Evolutionary conservation across 257 asterid species (phyloP).

Genomic region (Agastache rugosa): DNA sequence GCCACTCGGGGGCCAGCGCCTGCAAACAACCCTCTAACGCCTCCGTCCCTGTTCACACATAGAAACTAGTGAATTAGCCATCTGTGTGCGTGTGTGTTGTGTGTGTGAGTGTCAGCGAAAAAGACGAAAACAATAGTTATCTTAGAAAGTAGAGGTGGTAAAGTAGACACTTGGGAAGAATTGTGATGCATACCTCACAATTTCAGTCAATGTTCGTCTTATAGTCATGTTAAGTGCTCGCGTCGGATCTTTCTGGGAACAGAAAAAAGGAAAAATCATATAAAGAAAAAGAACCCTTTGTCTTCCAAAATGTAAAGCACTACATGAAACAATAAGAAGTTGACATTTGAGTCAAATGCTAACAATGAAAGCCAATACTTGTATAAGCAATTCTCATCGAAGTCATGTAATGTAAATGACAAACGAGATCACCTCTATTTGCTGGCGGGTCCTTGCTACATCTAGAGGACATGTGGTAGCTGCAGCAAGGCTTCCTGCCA

Average conservation of each 20-base stretch:
- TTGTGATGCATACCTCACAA: conserved; percentile 62
- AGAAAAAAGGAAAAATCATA: neutral
- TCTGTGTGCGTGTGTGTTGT: conserved; percentile 45
- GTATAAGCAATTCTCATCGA: neutral
- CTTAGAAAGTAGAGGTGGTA: neutral
- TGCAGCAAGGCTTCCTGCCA: conserved; percentile 90
- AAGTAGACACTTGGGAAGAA: neutral
- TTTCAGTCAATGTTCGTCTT: conserved; percentile 65
- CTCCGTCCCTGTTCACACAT: conserved; percentile 65
- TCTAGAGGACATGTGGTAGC: conserved; percentile 81
- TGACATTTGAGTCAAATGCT: neutral
- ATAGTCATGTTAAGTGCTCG: conserved; percentile 75
- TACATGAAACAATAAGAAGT: neutral
- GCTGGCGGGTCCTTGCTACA: conserved; percentile 84
- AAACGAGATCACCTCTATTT: conserved; percentile 69
- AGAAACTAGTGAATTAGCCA: conserved; percentile 39
- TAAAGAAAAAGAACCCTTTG: neutral
- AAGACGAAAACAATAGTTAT: neutral
- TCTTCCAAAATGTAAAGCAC: neutral
- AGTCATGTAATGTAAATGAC: neutral
- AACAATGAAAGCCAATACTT: neutral
- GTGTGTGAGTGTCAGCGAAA: neutral
- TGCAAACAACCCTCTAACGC: conserved; percentile 65
- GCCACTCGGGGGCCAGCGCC: conserved; percentile 79
- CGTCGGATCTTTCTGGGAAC: conserved; percentile 63